These are phyloP conservation scores for Brachypodium distachyon DNA, from an alignment of 202 grass and related monocot species.

Conservation along the genomic window DNA sequence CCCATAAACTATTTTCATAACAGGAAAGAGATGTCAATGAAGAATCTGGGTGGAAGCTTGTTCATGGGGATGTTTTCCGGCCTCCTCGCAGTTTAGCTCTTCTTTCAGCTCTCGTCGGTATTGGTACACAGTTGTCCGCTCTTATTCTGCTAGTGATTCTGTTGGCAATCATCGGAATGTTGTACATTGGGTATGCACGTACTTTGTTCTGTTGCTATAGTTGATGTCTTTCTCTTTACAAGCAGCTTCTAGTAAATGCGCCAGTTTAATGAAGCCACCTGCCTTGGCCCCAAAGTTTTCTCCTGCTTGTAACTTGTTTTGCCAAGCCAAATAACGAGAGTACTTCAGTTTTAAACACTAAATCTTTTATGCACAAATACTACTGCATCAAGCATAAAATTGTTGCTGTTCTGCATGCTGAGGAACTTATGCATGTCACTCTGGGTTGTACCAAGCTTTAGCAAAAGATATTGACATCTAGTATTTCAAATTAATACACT, in stretches of 20 bases:
- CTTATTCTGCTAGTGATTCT: conserved; percentile 83
- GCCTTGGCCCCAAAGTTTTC: neutral
- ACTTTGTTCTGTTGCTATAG: neutral
- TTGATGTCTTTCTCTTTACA: neutral
- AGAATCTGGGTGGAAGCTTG: conserved; percentile 99
- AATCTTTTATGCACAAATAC: neutral
- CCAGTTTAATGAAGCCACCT: neutral
- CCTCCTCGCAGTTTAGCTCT: conserved; percentile 77
- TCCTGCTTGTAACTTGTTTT: neutral
- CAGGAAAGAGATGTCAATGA: conserved; percentile 96
- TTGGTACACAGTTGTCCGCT: conserved; percentile 70
- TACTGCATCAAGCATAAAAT: neutral
- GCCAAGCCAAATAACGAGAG: neutral
- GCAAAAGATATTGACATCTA: neutral
- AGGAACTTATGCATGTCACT: neutral
- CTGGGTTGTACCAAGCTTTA: neutral
- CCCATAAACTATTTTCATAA: conserved; percentile 14
- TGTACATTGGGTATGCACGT: conserved; percentile 77
- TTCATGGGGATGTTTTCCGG: conserved; percentile 97
- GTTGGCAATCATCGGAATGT: conserved; percentile 87
- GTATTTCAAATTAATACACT: too few relatives aligned
- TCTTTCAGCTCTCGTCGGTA: conserved; percentile 88
- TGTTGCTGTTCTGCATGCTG: neutral
- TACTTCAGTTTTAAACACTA: neutral
- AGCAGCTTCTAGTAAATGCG: neutral